A percentile compares a stretch with the other conserved stretches of the same genome.
These are phyloP conservation scores for Cladobotryum mycophilum DNA, from an alignment of 2,329 filamentous ascomycete species.

Conservation along the genomic window DNA sequence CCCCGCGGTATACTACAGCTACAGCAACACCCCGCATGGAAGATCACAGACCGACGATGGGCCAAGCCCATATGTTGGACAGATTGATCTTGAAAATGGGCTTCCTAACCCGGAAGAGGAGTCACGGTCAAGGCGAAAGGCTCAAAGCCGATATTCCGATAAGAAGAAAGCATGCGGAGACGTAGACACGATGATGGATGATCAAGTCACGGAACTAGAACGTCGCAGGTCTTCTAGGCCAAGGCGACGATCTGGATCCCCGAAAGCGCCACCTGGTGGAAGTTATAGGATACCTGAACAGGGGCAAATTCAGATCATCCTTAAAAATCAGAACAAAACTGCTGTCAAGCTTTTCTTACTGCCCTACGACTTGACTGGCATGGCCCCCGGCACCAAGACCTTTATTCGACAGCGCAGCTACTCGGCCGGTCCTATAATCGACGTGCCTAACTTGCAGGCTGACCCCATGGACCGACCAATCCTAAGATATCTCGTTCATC, in stretches of 20 bases:
- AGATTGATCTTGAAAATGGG: constrained; percentile 83
- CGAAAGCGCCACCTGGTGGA: constrained; percentile 67
- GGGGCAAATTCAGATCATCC: constrained; percentile 91
- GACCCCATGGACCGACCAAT: constrained; percentile 54
- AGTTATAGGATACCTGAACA: constrained; percentile 91
- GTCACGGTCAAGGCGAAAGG: constrained; percentile 41
- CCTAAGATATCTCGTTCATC: constrained; percentile 81
- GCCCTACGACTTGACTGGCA: constrained; percentile 85
- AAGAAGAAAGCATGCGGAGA: constrained; percentile 24
- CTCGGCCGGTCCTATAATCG: constrained; percentile 77
- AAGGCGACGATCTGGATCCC: constrained; percentile 49
- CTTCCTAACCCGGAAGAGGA: constrained; percentile 50
- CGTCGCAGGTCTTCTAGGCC: constrained; percentile 24
- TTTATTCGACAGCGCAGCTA: constrained; percentile 94
- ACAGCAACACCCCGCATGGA: constrained; percentile 60
- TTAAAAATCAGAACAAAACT: constrained; percentile 98
- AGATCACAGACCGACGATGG: constrained; percentile 68
- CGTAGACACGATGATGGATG: constrained; percentile 16
- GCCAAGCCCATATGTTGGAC: constrained; percentile 91
- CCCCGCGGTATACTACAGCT: constrained; percentile 94
- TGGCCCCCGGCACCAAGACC: constrained; percentile 91
- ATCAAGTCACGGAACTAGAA: constrained; percentile 24
- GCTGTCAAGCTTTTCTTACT: constrained; percentile 94
- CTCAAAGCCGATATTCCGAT: constrained; percentile 39
- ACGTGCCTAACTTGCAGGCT: constrained; percentile 32